phyloP scores from a whole-genome alignment of 1,284 basidiomycete species.

The Porodaedalea pini region DNA sequence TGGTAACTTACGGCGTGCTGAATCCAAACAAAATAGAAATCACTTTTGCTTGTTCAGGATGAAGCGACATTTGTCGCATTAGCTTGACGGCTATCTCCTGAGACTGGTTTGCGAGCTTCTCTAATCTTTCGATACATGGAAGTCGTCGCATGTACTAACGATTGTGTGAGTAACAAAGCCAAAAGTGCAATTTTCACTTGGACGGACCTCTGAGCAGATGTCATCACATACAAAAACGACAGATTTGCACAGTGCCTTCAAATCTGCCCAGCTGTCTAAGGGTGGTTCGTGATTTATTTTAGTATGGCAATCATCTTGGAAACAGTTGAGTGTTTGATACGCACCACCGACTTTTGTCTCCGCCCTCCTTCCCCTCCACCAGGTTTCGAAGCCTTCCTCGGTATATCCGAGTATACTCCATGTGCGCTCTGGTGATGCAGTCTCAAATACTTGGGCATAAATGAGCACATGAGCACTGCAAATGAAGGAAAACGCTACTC shows the following conservation, averaged over 20 bases:
- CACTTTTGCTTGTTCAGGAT: background rate
- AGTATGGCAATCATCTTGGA: no score
- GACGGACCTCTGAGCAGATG: background rate
- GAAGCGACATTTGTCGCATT: background rate
- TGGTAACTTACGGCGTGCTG: background rate
- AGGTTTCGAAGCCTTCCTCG: no score
- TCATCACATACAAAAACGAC: background rate
- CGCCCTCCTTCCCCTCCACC: no score
- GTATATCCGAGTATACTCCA: no score
- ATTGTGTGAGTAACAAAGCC: no score
- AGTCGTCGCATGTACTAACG: background rate
- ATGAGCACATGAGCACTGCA: background rate
- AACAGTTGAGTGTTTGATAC: no score
- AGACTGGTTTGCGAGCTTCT: background rate
- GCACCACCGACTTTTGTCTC: no score
- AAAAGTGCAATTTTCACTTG: no score
- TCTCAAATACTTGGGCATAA: no score
- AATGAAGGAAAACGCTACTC: no score
- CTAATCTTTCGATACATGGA: background rate
- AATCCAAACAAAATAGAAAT: background rate
- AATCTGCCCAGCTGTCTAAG: background rate
- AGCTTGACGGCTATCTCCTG: background rate
- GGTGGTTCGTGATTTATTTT: no score
- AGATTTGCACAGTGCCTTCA: background rate
- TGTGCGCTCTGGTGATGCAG: no score